Conservation (phyloP, 495 filamentous ascomycete genomes). For the Staphylotrichum longicolle region DNA sequence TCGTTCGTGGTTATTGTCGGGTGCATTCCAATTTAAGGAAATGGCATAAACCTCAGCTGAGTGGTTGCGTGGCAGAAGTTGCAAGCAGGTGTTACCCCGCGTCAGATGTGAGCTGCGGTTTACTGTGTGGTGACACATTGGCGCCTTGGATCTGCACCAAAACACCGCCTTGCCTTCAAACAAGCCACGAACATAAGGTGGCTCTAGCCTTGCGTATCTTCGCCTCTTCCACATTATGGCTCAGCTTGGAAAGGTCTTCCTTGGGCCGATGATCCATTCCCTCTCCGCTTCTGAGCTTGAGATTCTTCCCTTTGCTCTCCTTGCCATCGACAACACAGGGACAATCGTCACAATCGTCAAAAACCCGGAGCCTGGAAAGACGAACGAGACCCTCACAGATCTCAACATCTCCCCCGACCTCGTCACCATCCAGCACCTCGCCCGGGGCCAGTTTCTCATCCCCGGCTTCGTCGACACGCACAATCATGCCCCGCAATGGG, state of each 20-base stretch:
- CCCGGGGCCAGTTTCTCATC: constrained; percentile 53
- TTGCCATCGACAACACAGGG: constrained; percentile 44
- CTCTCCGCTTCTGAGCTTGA: constrained; percentile 40
- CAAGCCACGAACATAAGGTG: too few species aligned
- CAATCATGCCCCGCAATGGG: constrained; percentile 65
- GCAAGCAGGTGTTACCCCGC: too few species aligned
- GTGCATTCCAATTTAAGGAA: neutral
- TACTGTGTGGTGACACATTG: too few species aligned
- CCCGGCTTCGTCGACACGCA: constrained; percentile 65
- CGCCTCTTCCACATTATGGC: neutral
- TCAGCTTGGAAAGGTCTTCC: constrained; percentile 33
- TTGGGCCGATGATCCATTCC: constrained; percentile 56
- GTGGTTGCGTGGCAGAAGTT: neutral
- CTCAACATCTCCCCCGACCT: constrained; percentile 21
- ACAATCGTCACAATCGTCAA: constrained; percentile 39
- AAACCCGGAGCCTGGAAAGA: neutral
- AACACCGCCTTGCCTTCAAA: too few species aligned
- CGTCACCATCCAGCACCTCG: constrained; percentile 40
- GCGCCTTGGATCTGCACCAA: too few species aligned
- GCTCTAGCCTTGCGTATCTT: too few species aligned
- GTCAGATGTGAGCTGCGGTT: too few species aligned
- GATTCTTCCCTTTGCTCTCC: constrained; percentile 47
- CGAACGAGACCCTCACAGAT: constrained; percentile 6
- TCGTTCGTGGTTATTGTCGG: too few species aligned
- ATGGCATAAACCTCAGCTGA: neutral